Conservation (phyloP, 2,329 filamentous ascomycete species). For the Exophiala xenobiotica region DNA sequence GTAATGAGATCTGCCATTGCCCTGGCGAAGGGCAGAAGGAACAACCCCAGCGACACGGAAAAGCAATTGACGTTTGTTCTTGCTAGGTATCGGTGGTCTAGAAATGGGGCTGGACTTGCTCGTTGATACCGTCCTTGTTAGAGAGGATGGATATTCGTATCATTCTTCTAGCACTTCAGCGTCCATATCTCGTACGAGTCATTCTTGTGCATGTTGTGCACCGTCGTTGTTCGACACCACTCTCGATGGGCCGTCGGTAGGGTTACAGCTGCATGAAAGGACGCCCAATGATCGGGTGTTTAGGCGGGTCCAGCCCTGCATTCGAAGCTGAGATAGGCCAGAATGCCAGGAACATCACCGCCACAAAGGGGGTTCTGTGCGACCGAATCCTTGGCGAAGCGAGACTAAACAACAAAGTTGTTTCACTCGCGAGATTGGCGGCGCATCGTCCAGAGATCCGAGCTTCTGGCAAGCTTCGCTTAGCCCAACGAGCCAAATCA, state of each 20-base stretch:
- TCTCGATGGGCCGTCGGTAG: not conserved
- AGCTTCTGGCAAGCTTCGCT: too few species aligned
- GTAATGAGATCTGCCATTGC: constrained; percentile 53
- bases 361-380: not conserved
- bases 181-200: not conserved
- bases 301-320: not conserved
- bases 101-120: constrained; percentile 41
- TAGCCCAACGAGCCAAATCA: too few species aligned
- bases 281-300: not conserved
- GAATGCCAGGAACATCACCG: not conserved
- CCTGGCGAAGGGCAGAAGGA: constrained; percentile 45
- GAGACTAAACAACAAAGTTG: not conserved
- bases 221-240: not conserved
- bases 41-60: constrained; percentile 46
- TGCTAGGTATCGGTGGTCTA: constrained; percentile 56
- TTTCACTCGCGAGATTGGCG: not conserved
- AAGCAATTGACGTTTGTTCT: constrained; percentile 50
- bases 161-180: not conserved
- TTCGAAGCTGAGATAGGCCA: not conserved
- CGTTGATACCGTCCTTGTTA: too few species aligned
- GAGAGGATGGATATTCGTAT: too few species aligned
- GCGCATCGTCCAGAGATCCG: too few species aligned
- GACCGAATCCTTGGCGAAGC: not conserved
- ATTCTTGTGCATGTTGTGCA: too few species aligned
- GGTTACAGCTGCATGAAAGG: not conserved